Evolutionary conservation across 257 asterid genomes (phyloP).

Genomic region (Knoxia roxburghii): DNA sequence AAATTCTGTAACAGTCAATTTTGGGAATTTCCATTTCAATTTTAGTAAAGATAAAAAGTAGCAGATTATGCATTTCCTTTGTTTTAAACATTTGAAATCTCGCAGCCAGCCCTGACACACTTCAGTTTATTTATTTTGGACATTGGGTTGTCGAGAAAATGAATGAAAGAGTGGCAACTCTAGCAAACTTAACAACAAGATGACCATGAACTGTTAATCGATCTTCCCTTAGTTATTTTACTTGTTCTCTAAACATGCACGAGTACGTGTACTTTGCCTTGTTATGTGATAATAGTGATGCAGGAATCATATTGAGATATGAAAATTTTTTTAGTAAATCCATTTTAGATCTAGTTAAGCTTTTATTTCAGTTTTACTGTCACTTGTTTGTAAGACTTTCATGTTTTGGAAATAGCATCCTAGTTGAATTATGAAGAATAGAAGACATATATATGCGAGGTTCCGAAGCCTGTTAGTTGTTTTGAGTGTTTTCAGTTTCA

Average conservation of each 20-base stretch:
- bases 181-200: neutral
- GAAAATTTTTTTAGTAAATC: too few relatives aligned
- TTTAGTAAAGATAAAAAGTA: neutral
- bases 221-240: neutral
- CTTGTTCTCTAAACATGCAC: neutral
- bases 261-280: neutral
- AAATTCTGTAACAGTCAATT: neutral
- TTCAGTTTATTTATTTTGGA: neutral
- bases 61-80: neutral
- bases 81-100: neutral
- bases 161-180: neutral
- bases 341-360: too few relatives aligned
- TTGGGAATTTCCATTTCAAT: neutral
- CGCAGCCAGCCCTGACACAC: neutral
- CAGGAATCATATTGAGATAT: too few relatives aligned
- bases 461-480: too few relatives aligned
- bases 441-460: too few relatives aligned
- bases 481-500: too few relatives aligned
- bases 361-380: too few relatives aligned
- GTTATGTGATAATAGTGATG: neutral
- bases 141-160: neutral
- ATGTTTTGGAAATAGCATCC: too few relatives aligned
- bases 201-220: neutral
- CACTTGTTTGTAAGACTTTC: too few relatives aligned
- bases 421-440: too few relatives aligned